Percentiles rank a stretch among this genome's conserved stretches.
Evolutionary conservation across 1,284 basidiomycete species (phyloP).

Genomic region (Porodaedalea pini): DNA sequence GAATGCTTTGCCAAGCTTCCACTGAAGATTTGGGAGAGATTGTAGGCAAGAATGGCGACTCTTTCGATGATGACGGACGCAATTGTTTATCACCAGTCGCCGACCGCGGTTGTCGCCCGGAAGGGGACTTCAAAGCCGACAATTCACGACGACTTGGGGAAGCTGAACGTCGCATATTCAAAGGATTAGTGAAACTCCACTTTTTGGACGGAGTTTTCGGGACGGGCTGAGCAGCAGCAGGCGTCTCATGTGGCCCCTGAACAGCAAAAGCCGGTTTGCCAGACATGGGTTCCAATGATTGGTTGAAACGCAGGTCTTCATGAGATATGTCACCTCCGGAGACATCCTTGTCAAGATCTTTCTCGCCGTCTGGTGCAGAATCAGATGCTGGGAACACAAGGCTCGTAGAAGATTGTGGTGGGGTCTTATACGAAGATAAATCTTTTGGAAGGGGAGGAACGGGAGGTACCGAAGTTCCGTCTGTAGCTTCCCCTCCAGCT

Average conservation of each 20-base stretch:
- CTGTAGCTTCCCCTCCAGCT: conserved; percentile 53
- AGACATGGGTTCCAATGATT: not conserved
- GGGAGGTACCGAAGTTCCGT: conserved; percentile 66
- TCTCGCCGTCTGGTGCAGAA: conserved; percentile 38
- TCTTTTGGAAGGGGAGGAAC: conserved; percentile 96
- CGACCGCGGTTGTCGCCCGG: conserved; percentile 61
- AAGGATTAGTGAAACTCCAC: conserved; percentile 90
- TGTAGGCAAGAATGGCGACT: conserved; percentile 47
- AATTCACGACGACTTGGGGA: conserved; percentile 57
- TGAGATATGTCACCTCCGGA: conserved; percentile 46
- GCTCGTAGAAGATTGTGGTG: conserved; percentile 50
- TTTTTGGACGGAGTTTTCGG: conserved; percentile 65
- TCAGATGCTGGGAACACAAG: conserved; percentile 45
- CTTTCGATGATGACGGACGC: conserved; percentile 64
- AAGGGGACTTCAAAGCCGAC: conserved; percentile 40
- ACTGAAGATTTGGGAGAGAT: conserved; percentile 37
- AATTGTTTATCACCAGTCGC: conserved; percentile 59
- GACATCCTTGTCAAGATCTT: conserved; percentile 36
- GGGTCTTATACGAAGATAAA: conserved; percentile 73
- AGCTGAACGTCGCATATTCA: conserved; percentile 77
- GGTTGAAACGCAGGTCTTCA: conserved; percentile 43
- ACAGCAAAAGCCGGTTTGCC: not conserved
- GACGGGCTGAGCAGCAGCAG: conserved; percentile 26
- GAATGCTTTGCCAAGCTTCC: conserved; percentile 60
- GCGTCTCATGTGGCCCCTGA: not conserved